A percentile compares a stretch with the other conserved stretches of the same genome.
Conservation (phyloP, 2,329 filamentous ascomycete species). For the Dichotomopilus funicola region DNA sequence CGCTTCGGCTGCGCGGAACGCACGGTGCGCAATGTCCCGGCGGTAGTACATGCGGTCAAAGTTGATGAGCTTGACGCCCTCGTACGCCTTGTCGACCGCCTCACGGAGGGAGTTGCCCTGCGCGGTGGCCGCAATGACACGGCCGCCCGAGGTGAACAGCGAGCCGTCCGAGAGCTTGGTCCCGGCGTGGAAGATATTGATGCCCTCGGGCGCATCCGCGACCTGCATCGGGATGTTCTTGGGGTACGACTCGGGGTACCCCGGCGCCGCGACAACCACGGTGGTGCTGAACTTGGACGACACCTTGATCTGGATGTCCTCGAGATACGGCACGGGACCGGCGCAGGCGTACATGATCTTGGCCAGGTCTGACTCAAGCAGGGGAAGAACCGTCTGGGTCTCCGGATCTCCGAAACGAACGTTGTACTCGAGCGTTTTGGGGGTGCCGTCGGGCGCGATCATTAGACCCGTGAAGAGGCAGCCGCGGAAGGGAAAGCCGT, state of each 20-base stretch:
- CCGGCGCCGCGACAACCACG: conserved; percentile 86
- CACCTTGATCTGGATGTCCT: conserved; percentile 61
- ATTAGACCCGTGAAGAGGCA: conserved; percentile 88
- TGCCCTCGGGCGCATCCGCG: conserved; percentile 39
- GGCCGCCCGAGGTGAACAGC: conserved; percentile 74
- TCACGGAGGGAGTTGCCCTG: conserved; percentile 65
- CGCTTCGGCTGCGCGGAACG: conserved; percentile 41
- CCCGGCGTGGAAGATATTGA: conserved; percentile 87
- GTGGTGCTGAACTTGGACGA: conserved; percentile 72
- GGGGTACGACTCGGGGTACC: conserved; percentile 79
- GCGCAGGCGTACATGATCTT: conserved; percentile 84
- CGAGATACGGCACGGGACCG: conserved; percentile 56
- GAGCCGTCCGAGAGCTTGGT: conserved; percentile 59
- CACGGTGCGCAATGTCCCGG: conserved; percentile 83
- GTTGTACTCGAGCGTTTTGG: conserved; percentile 87
- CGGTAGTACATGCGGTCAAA: conserved; percentile 89
- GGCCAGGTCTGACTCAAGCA: conserved; percentile 80
- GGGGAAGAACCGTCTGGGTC: conserved; percentile 75
- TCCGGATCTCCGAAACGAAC: conserved; percentile 90
- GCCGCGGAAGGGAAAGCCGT: conserved; percentile 67
- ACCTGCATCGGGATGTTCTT: conserved; percentile 64
- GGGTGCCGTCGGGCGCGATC: conserved; percentile 68
- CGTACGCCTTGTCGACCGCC: conserved; percentile 83
- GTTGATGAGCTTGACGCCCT: conserved; percentile 68
- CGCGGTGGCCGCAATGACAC: conserved; percentile 89